Base-by-base conservation (phyloP, 768 basidiomycete genomes). In the Lentinula raphanica region DNA sequence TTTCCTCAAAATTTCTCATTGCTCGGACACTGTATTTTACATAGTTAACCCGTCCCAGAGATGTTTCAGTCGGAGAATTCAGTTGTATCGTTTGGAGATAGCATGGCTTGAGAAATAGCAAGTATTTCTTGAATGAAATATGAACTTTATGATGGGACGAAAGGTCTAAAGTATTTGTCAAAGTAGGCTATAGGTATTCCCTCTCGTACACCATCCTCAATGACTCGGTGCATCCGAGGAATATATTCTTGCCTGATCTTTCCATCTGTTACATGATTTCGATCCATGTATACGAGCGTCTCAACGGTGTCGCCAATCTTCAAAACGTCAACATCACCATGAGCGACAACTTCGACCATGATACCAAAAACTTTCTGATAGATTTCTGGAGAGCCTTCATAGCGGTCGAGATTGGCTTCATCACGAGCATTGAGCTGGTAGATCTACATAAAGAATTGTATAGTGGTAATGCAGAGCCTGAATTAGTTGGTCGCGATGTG, bases 101-200 rank as follows among this genome's bases (percentile, higher is more conserved):
- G n/a, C n/a, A n/a, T n/a, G n/a, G n/a, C n/a, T n/a, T n/a, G n/a
- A n/a, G n/a, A n/a, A n/a, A n/a, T n/a, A n/a, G n/a, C n/a, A n/a
- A 45, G 44, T 17, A 19, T 45, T 45, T 27, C 44, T 13, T 9
- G 59, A 36, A 29, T 45, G 46, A 60, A 60, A 23, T 19, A 19
- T 17, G 44, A 27, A n/a, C n/a, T 29, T 31, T 2, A 17, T 29
- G 29, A 25, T 36, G 51, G 76, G 51, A 82, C 77, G 55, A 70
- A 78, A 9, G 68, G 71, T 11, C 78, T 73, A 8, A 80, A 64
- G 59, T 76, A 75, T 60, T 74, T 75, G 9, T 76, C 70, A 54
- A 82, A 69, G 58, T 80, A 80, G 3, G 69, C 71, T 55, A 64
- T 44, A 1, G 79, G 72, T 25, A 80, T 66, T 1, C 77, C 77